Evolutionary conservation across 805 yeast species (phyloP).

Genomic region (Kodamaea restingae): DNA sequence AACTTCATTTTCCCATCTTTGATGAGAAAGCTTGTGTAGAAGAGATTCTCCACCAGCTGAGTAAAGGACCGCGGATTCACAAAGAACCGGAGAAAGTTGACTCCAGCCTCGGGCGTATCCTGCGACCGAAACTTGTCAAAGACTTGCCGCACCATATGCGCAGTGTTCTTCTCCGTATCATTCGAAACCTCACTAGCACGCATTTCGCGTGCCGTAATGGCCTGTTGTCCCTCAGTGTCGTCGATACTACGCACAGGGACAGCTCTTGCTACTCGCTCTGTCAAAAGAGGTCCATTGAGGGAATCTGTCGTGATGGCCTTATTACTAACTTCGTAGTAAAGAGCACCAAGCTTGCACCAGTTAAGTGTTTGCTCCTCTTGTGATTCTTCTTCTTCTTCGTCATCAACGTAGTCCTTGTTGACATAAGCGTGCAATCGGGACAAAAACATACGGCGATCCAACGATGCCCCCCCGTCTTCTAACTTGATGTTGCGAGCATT

Average conservation of each 20-base stretch:
- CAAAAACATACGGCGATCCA: conserved; percentile 47
- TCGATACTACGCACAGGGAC: conserved; percentile 31
- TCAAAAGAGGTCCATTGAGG: conserved; percentile 65
- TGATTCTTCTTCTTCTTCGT: conserved; percentile 16
- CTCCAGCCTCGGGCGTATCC: conserved; percentile 23
- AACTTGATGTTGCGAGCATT: conserved; percentile 60
- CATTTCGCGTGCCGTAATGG: conserved; percentile 54
- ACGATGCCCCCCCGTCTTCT: conserved; percentile 50
- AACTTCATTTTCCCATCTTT: conserved; percentile 64
- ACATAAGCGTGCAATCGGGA: conserved; percentile 11
- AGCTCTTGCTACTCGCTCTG: conserved; percentile 48
- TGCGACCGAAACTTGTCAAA: conserved; percentile 37
- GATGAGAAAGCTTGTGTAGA: conserved; percentile 75
- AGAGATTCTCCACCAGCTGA: conserved; percentile 79
- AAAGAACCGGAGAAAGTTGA: conserved; percentile 58
- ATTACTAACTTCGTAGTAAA: conserved; percentile 43
- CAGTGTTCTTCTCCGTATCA: conserved; percentile 55
- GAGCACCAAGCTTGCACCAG: conserved; percentile 58
- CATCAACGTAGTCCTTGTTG: conserved; percentile 9
- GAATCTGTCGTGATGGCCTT: conserved; percentile 54
- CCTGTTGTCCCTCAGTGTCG: conserved; percentile 35
- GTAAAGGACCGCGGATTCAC: conserved; percentile 74
- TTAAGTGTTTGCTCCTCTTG: conserved; percentile 25
- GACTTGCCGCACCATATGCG: conserved; percentile 57
- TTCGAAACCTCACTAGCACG: conserved; percentile 48